phyloP scores from a whole-genome alignment of 371 early-diverging fungal genomes.

The Rhizopus delemar region DNA sequence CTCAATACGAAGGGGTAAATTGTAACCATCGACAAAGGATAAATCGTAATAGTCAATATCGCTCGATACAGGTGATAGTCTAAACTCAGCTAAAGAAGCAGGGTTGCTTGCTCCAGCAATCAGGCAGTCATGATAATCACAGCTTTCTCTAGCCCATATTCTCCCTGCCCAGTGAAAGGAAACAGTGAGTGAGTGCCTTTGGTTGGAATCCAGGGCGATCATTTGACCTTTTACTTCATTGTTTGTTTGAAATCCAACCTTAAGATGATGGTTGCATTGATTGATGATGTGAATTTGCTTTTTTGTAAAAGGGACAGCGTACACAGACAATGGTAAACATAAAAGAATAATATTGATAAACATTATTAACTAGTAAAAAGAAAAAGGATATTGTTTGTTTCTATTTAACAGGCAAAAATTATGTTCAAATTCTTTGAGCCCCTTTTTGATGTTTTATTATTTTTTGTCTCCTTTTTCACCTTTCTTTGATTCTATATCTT shows the following conservation, averaged over 20 bases:
- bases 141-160: slow-evolving; percentile 37
- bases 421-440: too few relatives aligned
- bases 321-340: too few relatives aligned
- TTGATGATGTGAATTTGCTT: slow-evolving; percentile 22
- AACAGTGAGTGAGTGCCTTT: slow-evolving; percentile 11
- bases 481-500: slow-evolving; percentile 10
- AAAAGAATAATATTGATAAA: too few relatives aligned
- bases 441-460: background rate
- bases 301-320: too few relatives aligned
- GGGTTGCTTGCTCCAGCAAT: slow-evolving; percentile 34
- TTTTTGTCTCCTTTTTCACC: slow-evolving; percentile 1
- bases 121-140: slow-evolving; percentile 25
- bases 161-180: slow-evolving; percentile 33
- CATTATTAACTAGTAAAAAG: too few relatives aligned
- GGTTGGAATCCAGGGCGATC: slow-evolving; percentile 5
- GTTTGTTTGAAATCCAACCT: slow-evolving; percentile 33
- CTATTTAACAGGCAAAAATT: too few relatives aligned
- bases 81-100: slow-evolving; percentile 47
- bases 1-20: slow-evolving; percentile 25
- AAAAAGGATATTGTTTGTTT: too few relatives aligned
- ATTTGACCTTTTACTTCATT: slow-evolving; percentile 16
- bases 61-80: slow-evolving; percentile 17
- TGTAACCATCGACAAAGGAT: slow-evolving; percentile 40
- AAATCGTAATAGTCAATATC: slow-evolving; percentile 45
- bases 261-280: slow-evolving; percentile 21